Evolutionary conservation across 1,139 yeast genomes (phyloP).

Genomic region (Blastobotrys buckinghamii): DNA sequence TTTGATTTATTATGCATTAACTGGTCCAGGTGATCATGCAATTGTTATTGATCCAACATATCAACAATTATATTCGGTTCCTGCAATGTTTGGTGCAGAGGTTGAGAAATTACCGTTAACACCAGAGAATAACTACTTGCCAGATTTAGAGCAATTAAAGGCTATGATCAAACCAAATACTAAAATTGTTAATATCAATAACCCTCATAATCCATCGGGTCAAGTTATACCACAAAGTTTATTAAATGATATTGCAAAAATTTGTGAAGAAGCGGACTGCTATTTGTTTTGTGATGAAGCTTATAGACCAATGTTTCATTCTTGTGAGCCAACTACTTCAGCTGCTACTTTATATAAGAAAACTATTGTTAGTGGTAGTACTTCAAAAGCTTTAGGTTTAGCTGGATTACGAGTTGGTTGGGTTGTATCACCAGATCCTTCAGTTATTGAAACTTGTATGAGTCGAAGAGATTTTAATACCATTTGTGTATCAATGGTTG

Average conservation of each 20-base stretch:
- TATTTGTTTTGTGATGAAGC: constrained; percentile 50
- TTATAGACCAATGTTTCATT: constrained; percentile 49
- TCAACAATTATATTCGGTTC: constrained; percentile 49
- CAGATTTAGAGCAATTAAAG: constrained; percentile 36
- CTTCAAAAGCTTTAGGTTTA: constrained; percentile 50
- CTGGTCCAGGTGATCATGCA: constrained; percentile 45
- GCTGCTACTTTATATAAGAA: constrained; percentile 41
- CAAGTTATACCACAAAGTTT: constrained; percentile 38
- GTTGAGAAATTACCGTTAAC: constrained; percentile 37
- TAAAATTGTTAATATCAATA: constrained; percentile 44
- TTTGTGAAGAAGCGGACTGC: constrained; percentile 37
- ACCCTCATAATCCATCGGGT: constrained; percentile 56
- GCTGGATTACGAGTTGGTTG: constrained; percentile 56
- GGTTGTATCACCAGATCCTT: constrained; percentile 39
- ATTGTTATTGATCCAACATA: constrained; percentile 49
- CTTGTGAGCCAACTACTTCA: constrained; percentile 37
- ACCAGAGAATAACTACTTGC: constrained; percentile 34
- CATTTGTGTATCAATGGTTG: constrained; percentile 45
- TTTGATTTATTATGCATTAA: constrained; percentile 43
- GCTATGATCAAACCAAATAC: constrained; percentile 36
- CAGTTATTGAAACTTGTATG: constrained; percentile 34
- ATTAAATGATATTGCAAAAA: constrained; percentile 36
- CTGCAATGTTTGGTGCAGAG: constrained; percentile 43
- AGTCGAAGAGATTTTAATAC: constrained; percentile 49
- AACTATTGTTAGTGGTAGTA: constrained; percentile 46